Base-by-base conservation (phyloP, 2,329 filamentous ascomycete genomes). In the Xylariales sp. region DNA sequence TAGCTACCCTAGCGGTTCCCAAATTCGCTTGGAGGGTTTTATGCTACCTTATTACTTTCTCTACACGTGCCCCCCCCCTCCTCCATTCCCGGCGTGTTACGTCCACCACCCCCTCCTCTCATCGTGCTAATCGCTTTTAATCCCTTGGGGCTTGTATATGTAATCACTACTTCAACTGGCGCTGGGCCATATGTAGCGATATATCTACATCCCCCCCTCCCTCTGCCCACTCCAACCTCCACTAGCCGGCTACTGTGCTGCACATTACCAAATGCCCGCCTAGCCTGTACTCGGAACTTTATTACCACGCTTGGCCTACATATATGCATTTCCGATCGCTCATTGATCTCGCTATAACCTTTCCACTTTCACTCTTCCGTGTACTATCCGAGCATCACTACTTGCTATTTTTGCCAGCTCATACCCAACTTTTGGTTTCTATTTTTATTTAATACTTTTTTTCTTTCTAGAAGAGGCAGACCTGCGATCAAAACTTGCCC, bases 81-180 rank as follows among this genome's bases (percentile, higher is more conserved):
- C 35, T 25, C 37, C 43, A 49, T 44, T 48, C 37, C 41, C 44
- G 40, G 40, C 45, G 45, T 51, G 42, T 40, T 32, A 28, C 42
- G 46, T 43, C 40, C 40, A 38, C 33, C 34, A 23, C 40, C 19
- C 33, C 41, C 38, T 35, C 38, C 33, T 33, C 43, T 38, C 27
- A 37, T 29, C 43, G 42, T 49, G 48, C 37, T 41, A 41, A 41
- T 45, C 46, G 52, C 53, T 47, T 57, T 49, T 49, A 52, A 50
- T 53, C 48, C 48, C 49, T 47, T 47, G 40, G 45, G 40, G 42
- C 46, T 42, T 45, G 40, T 47, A 50, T 52, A 56, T 57, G 54
- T 58, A 58, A 57, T 58, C 54, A 54, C n/a, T 44, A 43, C 51
- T 46, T 52, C 46, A 52, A 42, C 49, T 45, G 48, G 47, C 44